Evolutionary conservation across 805 yeast species (phyloP).

Genomic region (Wickerhamiella lipophila): DNA sequence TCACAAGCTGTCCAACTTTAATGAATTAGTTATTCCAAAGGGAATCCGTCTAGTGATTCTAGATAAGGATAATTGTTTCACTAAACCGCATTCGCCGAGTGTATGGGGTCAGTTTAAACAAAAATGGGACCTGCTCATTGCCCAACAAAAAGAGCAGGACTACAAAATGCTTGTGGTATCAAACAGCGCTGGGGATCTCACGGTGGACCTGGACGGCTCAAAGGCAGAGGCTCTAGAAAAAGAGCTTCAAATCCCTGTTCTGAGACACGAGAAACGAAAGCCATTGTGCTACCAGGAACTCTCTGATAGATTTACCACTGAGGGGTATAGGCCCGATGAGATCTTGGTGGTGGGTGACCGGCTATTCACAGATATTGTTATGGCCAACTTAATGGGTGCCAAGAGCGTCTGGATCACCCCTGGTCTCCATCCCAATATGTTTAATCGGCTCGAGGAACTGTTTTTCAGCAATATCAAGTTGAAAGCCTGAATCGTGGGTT

Average conservation of each 20-base stretch:
- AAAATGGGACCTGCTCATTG: constrained; percentile 34
- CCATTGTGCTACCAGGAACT: constrained; percentile 45
- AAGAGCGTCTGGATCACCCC: constrained; percentile 70
- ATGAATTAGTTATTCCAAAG: constrained; percentile 15
- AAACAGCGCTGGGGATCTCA: constrained; percentile 77
- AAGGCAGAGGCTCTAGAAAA: constrained; percentile 54
- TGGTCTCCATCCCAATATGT: constrained; percentile 43
- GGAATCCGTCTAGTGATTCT: constrained; percentile 63
- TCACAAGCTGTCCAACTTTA: constrained; percentile 12
- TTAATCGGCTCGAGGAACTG: constrained; percentile 20
- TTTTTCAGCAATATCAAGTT: background rate
- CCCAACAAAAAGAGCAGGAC: constrained; percentile 32
- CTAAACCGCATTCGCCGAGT: constrained; percentile 63
- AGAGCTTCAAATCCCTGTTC: constrained; percentile 33
- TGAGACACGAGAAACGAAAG: constrained; percentile 27
- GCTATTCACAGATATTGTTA: constrained; percentile 75
- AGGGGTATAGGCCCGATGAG: constrained; percentile 44
- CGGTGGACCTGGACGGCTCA: constrained; percentile 46
- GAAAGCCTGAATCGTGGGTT: no score
- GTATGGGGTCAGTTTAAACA: constrained; percentile 62
- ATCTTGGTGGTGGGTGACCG: constrained; percentile 87
- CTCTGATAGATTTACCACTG: constrained; percentile 40
- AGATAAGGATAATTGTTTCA: constrained; percentile 93
- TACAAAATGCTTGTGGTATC: constrained; percentile 67
- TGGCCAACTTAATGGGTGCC: constrained; percentile 91